These are phyloP conservation scores for Aleurites moluccanus DNA, from an alignment of 441 rosid genomes.

Conservation along the genomic window DNA sequence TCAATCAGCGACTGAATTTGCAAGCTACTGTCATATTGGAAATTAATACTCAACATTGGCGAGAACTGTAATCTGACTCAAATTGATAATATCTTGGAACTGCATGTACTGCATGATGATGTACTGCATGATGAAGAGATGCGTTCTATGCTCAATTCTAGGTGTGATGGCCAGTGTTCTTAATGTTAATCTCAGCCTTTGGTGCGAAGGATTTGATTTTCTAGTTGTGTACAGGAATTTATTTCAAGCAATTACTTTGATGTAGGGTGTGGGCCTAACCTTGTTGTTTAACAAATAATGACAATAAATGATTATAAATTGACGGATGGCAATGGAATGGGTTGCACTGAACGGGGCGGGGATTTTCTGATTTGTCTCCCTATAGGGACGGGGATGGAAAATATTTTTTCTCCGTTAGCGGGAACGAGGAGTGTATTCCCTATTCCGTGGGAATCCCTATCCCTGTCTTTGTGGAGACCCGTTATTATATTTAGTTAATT, in stretches of 20 bases:
- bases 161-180: neutral
- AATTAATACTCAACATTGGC: neutral
- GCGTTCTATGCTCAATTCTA: neutral
- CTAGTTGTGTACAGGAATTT: neutral
- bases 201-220: neutral
- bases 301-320: neutral
- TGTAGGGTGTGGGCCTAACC: neutral
- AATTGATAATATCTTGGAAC: neutral
- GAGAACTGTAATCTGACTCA: neutral
- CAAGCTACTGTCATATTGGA: neutral
- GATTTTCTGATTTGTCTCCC: no score
- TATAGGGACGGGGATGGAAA: no score
- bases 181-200: constrained; percentile 1
- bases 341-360: no score
- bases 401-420: no score
- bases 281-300: neutral
- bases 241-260: neutral
- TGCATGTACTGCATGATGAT: neutral
- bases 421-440: no score
- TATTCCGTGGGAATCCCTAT: no score
- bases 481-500: no score
- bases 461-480: no score
- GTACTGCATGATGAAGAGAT: neutral
- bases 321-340: no score
- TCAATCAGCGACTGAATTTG: constrained; percentile 24